phyloP scores from a whole-genome alignment of 257 asterid species.

The Cinchona pubescens region DNA sequence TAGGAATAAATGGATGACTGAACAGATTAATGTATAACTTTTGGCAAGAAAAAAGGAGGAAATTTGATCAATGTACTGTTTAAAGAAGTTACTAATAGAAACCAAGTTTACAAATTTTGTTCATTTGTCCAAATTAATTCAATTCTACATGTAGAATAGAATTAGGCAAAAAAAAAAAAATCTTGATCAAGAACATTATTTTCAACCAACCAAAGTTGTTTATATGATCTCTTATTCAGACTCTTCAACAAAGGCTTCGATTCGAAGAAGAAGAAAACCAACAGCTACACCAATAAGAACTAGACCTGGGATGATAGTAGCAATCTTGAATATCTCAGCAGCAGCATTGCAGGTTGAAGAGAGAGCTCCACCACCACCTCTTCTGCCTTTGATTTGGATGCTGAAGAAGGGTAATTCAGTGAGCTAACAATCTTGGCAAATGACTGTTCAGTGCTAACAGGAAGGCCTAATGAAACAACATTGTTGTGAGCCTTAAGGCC shows the following conservation, averaged over 20 bases:
- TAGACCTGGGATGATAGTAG: constrained; percentile 57
- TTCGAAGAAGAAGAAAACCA: constrained; percentile 81
- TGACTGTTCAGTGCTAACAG: constrained; percentile 54
- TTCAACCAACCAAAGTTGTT: constrained; percentile 14
- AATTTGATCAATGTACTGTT: background rate
- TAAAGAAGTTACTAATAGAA: background rate
- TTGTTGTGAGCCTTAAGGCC: constrained; percentile 83
- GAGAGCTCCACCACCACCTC: constrained; percentile 60
- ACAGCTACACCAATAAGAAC: constrained; percentile 82
- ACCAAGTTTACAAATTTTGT: constrained; percentile 12
- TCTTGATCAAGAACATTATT: constrained; percentile 28
- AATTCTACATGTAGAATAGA: constrained; percentile 35
- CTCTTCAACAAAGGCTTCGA: constrained; percentile 72
- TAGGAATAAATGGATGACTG: background rate
- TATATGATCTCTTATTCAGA: constrained; percentile 36
- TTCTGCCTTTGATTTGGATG: constrained; percentile 29
- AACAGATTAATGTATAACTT: background rate
- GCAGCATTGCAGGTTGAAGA: constrained; percentile 58
- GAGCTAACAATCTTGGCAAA: constrained; percentile 66
- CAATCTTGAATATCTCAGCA: constrained; percentile 71
- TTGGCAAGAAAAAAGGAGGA: background rate
- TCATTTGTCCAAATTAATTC: constrained; percentile 33
- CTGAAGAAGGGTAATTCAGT: constrained; percentile 33
- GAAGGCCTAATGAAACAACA: constrained; percentile 56
- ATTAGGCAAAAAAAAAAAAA: constrained; percentile 14